A percentile compares a stretch with the other conserved stretches of the same genome.
Conservation (phyloP, 2,329 filamentous ascomycete species). For the Colletotrichum navitas region DNA sequence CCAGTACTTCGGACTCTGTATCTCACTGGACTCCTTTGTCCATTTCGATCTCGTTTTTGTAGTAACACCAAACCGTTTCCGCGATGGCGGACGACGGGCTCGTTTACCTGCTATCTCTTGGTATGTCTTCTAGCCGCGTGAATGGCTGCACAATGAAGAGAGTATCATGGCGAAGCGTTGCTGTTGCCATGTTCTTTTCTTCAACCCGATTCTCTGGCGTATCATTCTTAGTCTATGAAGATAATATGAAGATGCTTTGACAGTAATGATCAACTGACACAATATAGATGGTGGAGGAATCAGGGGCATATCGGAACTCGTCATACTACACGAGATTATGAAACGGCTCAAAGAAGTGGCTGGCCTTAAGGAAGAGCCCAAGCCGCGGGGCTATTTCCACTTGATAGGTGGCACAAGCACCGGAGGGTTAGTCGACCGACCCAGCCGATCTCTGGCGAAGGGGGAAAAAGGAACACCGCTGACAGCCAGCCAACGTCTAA, state of each 20-base stretch:
- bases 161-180: too few species aligned
- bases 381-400: slow-evolving; percentile 48
- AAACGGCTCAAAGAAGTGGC: slow-evolving; percentile 38
- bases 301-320: slow-evolving; percentile 45
- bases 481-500: neutral
- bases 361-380: slow-evolving; percentile 42
- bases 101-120: slow-evolving; percentile 38
- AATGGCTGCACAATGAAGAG: neutral
- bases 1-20: neutral
- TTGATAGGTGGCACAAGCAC: slow-evolving; percentile 51
- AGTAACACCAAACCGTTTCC: too few species aligned
- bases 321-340: slow-evolving; percentile 48
- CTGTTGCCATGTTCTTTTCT: neutral
- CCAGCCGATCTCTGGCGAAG: neutral
- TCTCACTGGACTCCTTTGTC: too few species aligned
- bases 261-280: neutral
- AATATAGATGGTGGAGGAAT: slow-evolving; percentile 15
- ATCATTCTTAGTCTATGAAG: too few species aligned
- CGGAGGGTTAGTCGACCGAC: slow-evolving; percentile 44
- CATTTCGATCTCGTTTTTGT: neutral
- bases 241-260: neutral
- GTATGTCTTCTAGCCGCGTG: neutral
- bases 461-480: neutral
- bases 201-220: too few species aligned
- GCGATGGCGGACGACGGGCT: slow-evolving; percentile 20